Evolutionary conservation across 352 stramenopile species (phyloP).

Genomic region (Pythium brachiatum): DNA sequence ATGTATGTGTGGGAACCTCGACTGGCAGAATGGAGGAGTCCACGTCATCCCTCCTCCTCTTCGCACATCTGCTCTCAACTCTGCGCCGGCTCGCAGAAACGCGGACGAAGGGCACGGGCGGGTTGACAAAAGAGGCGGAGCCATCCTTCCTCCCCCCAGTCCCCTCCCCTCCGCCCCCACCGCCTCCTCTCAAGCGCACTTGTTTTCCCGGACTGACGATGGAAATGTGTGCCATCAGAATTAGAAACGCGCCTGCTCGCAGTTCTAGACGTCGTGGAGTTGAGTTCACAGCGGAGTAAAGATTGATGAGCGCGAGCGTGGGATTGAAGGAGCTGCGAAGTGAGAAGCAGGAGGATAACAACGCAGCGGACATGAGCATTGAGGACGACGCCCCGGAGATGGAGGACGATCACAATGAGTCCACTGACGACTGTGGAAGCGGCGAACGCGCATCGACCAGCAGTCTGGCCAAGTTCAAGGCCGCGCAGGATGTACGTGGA

Average conservation of each 20-base stretch:
- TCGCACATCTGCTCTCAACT: neutral
- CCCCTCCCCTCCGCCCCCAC: neutral
- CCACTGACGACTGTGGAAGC: neutral
- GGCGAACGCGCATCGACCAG: conserved; percentile 14
- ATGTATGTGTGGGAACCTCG: neutral
- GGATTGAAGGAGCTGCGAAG: neutral
- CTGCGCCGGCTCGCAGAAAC: conserved; percentile 9
- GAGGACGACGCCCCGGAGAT: neutral
- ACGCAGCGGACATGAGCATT: neutral
- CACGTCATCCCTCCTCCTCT: conserved; percentile 16
- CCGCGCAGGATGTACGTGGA: conserved; percentile 41
- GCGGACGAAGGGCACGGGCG: neutral
- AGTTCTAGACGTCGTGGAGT: neutral
- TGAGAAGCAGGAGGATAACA: neutral
- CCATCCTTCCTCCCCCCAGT: neutral
- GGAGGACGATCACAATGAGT: neutral
- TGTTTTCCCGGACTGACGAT: neutral
- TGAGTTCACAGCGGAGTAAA: neutral
- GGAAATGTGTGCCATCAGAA: neutral
- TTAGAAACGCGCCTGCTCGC: neutral
- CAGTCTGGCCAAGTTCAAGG: conserved; percentile 51
- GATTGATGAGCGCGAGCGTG: neutral
- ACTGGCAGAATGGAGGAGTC: neutral
- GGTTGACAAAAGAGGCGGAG: conserved; percentile 1
- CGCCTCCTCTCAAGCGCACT: neutral